Conservation (phyloP, 148 eudicot genomes). For the Tetragonia tetragonoides region DNA sequence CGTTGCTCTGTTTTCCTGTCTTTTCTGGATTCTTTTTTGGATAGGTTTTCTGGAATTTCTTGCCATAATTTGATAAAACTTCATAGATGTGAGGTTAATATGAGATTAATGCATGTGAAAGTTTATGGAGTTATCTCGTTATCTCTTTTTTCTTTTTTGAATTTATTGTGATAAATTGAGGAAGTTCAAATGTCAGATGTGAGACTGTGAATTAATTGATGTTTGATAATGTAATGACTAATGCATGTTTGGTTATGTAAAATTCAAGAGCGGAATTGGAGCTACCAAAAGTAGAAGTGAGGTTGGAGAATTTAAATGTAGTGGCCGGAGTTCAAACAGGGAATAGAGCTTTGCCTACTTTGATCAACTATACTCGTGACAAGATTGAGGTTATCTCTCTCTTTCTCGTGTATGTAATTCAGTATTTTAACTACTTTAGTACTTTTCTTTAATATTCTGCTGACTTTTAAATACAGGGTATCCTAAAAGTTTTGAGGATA, state of each 20-base stretch:
- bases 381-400: constrained; percentile 54
- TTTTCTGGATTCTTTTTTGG: too few relatives aligned
- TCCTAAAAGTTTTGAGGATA: constrained; percentile 47
- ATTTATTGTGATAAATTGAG: not conserved
- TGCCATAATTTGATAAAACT: too few relatives aligned
- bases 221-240: not conserved
- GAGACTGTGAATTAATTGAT: not conserved
- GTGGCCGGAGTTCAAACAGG: constrained; percentile 65
- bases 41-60: too few relatives aligned
- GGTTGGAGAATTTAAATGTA: constrained; percentile 57
- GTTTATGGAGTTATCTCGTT: too few relatives aligned
- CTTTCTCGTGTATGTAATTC: not conserved
- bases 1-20: not conserved
- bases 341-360: constrained; percentile 85
- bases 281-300: constrained; percentile 74
- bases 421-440: not conserved
- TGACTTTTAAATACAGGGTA: constrained; percentile 33
- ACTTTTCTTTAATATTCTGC: not conserved
- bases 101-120: too few relatives aligned
- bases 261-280: constrained; percentile 65
- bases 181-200: not conserved
- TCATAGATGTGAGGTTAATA: too few relatives aligned
- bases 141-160: not conserved
- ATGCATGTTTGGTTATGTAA: not conserved
- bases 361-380: constrained; percentile 61